These are phyloP conservation scores for Schoenoplectus tabernaemontani DNA, from an alignment of 202 grass and related monocot genomes.

Conservation along the genomic window DNA sequence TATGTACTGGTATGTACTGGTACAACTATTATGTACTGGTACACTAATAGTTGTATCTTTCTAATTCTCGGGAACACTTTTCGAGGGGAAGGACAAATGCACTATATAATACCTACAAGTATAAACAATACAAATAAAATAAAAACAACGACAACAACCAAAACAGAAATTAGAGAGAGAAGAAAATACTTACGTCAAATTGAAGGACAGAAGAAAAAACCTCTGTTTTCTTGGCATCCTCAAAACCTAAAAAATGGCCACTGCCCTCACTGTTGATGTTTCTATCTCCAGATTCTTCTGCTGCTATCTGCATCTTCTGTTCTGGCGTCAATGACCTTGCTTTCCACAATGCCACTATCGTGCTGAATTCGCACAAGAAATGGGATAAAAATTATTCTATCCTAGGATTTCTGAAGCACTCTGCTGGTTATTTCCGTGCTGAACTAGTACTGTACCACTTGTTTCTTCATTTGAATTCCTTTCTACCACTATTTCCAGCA, in stretches of 20 bases:
- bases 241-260: constrained; percentile 76
- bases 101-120: not conserved
- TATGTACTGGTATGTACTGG: too few species aligned
- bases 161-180: not conserved
- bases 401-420: constrained; percentile 23
- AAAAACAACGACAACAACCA: not conserved
- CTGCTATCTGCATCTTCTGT: constrained; percentile 70
- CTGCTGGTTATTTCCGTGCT: not conserved
- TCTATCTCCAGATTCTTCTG: constrained; percentile 66
- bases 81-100: not conserved
- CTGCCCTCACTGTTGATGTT: constrained; percentile 54
- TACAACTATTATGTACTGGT: too few species aligned
- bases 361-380: constrained; percentile 33
- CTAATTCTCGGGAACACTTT: not conserved
- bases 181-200: constrained; percentile 43
- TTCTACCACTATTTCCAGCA: not conserved
- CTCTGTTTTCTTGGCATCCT: constrained; percentile 59
- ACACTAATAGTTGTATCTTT: not conserved
- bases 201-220: constrained; percentile 58
- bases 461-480: not conserved
- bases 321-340: constrained; percentile 70
- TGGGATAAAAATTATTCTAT: not conserved
- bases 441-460: not conserved
- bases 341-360: constrained; percentile 90
- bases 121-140: not conserved